Evolutionary conservation across 2,329 filamentous ascomycete genomes (phyloP).

Genomic region (Exophiala spinifera): DNA sequence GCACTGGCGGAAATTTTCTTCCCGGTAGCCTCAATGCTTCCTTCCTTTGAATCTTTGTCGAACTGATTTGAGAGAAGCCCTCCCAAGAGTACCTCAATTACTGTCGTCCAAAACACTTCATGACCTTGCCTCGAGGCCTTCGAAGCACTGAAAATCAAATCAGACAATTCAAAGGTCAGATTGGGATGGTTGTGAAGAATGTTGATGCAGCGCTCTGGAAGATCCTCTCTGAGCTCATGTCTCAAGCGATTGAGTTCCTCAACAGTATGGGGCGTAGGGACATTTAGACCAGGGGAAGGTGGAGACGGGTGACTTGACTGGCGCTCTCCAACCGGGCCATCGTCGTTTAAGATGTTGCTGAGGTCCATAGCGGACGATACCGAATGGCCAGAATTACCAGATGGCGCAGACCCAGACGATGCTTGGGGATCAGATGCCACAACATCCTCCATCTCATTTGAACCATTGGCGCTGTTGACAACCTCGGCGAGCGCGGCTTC

Average conservation of each 20-base stretch:
- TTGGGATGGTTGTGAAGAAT: constrained; percentile 84
- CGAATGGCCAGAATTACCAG: background rate
- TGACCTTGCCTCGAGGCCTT: constrained; percentile 59
- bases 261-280: constrained; percentile 44
- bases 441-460: constrained; percentile 21
- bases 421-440: background rate
- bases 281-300: background rate
- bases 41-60: constrained; percentile 45
- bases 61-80: constrained; percentile 70
- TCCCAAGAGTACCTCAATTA: constrained; percentile 77
- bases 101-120: constrained; percentile 62
- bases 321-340: background rate
- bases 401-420: background rate
- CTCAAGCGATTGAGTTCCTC: constrained; percentile 79
- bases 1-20: constrained; percentile 86
- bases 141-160: constrained; percentile 74
- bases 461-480: constrained; percentile 8
- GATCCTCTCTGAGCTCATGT: constrained; percentile 65
- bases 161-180: constrained; percentile 85
- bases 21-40: constrained; percentile 52
- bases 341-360: constrained; percentile 24
- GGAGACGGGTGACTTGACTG: background rate
- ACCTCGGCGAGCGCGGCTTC: constrained; percentile 14
- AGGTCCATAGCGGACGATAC: constrained; percentile 22
- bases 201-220: constrained; percentile 88